Percentiles rank a stretch among this genome's conserved stretches.
phyloP scores from a whole-genome alignment of 1,284 basidiomycete genomes.

The Volvariella surrecta region DNA sequence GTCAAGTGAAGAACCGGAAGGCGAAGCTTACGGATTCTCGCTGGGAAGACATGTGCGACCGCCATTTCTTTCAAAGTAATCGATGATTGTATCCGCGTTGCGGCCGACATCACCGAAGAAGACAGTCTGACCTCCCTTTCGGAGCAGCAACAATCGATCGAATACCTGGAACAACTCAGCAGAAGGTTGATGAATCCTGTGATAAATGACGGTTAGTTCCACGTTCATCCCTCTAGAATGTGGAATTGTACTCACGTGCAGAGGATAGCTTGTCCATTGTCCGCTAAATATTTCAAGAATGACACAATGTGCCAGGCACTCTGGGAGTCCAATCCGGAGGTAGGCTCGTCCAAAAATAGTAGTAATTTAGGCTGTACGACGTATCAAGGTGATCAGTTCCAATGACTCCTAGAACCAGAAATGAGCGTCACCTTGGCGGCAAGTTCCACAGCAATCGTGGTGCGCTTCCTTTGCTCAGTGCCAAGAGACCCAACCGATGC shows the following conservation, averaged over 20 bases:
- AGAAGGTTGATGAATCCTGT: slow-evolving; percentile 49
- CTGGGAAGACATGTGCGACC: slow-evolving; percentile 32
- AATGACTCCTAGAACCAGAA: slow-evolving; percentile 18
- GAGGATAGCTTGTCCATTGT: no score
- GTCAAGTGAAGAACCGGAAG: not conserved
- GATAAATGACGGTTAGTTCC: slow-evolving; percentile 35
- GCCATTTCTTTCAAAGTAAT: slow-evolving; percentile 64
- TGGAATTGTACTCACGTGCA: no score
- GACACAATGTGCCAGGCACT: slow-evolving; percentile 86
- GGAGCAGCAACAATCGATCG: slow-evolving; percentile 48
- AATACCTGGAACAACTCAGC: slow-evolving; percentile 69
- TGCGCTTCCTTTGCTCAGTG: slow-evolving; percentile 73
- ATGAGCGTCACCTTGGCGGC: slow-evolving; percentile 72
- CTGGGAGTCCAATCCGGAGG: slow-evolving; percentile 76
- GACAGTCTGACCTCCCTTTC: slow-evolving; percentile 68
- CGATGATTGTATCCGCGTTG: slow-evolving; percentile 45
- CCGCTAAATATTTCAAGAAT: no score
- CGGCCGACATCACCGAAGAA: slow-evolving; percentile 73
- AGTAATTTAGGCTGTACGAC: slow-evolving; percentile 51
- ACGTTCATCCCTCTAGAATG: slow-evolving; percentile 42
- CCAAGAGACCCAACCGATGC: slow-evolving; percentile 72
- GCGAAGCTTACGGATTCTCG: slow-evolving; percentile 34
- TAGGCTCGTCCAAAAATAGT: slow-evolving; percentile 70
- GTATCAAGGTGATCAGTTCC: slow-evolving; percentile 18
- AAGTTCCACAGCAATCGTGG: slow-evolving; percentile 78